Evolutionary conservation across 225 moss, liverwort and hornwort species (phyloP), one percentile per base, ranked within the genome.

Genomic region (Marchantia paleacea): DNA sequence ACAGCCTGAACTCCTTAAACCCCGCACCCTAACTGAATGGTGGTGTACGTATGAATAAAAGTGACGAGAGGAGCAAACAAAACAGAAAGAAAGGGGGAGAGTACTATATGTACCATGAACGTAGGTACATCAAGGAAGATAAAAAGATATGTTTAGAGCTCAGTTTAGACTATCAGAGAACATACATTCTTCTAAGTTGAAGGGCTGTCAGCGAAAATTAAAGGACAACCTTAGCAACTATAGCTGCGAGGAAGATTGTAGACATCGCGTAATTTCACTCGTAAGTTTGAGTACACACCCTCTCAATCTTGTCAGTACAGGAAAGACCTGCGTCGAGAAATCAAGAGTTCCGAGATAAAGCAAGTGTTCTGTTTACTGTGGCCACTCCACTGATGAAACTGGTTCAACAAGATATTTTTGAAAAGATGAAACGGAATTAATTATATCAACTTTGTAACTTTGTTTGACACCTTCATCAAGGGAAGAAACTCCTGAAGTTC

Each of bases 241-340:
- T 0, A 55, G 57, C 22, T 18, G 51, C 10, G 39, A 39, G 48
- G 50, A 50, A n/a, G 48, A 2, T 39, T 5, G 39, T 52, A 51
- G 5, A 30, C 71, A 65, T 18, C 49, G n/a, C n/a, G 16, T 16
- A 13, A 29, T 72, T 10, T 50, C 24, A 72, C 55, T 57, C 29
- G 20, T 22, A 77, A 13, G 4, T 29, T 20, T 61, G 13, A 16
- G 1, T 18, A 64, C 77, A 48, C 54, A 84, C 84, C 77, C 77
- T 47, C 80, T 55, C 4, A 84, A 78, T 66, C 55, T 73, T 61
- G 77, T 55, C 0, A 84, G 72, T 12, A 81, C 0, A 19, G 77
- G 81, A 25, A 81, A 85, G 6, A n/a, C 81, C 54, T 73, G 54
- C 11, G 78, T 78, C 6, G 73, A 0, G 71, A 85, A 85, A 8